These are phyloP conservation scores for Lachnellula occidentalis DNA, from an alignment of 2,329 filamentous ascomycete genomes.

Conservation along the genomic window DNA sequence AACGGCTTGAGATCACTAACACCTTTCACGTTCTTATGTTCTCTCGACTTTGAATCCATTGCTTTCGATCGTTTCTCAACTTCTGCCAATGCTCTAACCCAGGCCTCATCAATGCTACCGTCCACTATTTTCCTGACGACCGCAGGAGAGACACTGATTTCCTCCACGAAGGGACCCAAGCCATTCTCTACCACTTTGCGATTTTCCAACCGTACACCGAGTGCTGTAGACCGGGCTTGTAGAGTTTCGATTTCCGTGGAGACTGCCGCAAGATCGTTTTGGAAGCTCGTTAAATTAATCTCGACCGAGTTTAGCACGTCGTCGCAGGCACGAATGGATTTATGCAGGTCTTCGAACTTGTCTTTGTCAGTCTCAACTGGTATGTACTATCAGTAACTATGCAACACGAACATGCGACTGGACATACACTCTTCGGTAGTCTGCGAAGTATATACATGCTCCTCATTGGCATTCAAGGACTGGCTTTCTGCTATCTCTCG, in stretches of 20 bases:
- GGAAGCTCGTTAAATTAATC: constrained; percentile 85
- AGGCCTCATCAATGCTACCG: constrained; percentile 82
- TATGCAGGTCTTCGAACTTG: constrained; percentile 85
- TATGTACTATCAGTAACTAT: constrained; percentile 9
- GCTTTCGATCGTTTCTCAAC: constrained; percentile 71
- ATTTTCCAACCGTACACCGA: constrained; percentile 84
- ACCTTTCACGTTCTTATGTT: constrained; percentile 63
- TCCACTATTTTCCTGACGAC: constrained; percentile 82
- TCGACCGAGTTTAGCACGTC: constrained; percentile 91
- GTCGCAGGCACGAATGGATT: constrained; percentile 84
- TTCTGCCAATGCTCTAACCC: constrained; percentile 77
- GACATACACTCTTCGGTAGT: constrained; percentile 68
- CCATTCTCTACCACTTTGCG: constrained; percentile 84
- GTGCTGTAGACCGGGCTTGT: constrained; percentile 74
- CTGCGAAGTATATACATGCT: constrained; percentile 46
- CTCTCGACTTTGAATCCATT: constrained; percentile 62
- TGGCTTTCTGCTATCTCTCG: constrained; percentile 43
- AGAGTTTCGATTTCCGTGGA: constrained; percentile 93
- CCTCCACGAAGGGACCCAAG: constrained; percentile 83
- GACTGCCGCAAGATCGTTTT: constrained; percentile 84
- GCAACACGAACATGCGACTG: constrained; percentile 10
- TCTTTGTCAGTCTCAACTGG: constrained; percentile 73
- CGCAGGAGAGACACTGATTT: constrained; percentile 79
- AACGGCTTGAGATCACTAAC: constrained; percentile 79
- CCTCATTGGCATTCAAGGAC: constrained; percentile 5